These are phyloP conservation scores for Xylariaceae sp. DNA, from an alignment of 2,329 filamentous ascomycete genomes.

Conservation along the genomic window DNA sequence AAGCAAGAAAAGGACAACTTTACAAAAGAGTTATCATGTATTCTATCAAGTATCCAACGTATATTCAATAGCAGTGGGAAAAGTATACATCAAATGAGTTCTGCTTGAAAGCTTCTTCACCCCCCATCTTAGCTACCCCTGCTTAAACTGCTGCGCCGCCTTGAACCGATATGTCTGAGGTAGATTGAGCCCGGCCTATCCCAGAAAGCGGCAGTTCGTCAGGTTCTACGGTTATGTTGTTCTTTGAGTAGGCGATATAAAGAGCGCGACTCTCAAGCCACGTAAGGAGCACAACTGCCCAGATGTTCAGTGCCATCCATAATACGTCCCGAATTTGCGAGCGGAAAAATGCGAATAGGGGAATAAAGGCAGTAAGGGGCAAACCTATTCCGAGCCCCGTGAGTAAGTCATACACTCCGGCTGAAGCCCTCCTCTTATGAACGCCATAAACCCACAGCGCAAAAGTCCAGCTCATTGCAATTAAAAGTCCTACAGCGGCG, in stretches of 20 bases:
- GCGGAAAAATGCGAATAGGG: not conserved
- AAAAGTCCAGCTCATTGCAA: not conserved
- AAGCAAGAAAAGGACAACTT: conserved; percentile 1
- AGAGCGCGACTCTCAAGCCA: not conserved
- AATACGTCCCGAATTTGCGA: not conserved
- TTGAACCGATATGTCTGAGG: not conserved
- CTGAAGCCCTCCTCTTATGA: not conserved
- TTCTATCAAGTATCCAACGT: conserved; percentile 6
- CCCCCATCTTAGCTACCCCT: not conserved
- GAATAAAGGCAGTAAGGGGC: not conserved
- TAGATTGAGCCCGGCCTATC: not conserved
- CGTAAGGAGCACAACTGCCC: not conserved
- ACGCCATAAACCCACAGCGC: not conserved
- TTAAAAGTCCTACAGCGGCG: not conserved
- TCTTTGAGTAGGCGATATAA: not conserved
- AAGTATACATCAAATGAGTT: not conserved
- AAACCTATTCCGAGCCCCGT: not conserved
- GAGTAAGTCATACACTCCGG: not conserved
- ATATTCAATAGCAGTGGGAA: conserved; percentile 1
- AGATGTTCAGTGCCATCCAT: not conserved
- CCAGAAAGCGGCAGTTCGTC: not conserved
- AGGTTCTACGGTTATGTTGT: not conserved
- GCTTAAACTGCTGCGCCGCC: not conserved
- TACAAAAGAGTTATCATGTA: conserved; percentile 2
- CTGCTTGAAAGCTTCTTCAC: not conserved